Base-by-base conservation (phyloP, 139 green algal species). In the Tetradesmus obliquus region DNA sequence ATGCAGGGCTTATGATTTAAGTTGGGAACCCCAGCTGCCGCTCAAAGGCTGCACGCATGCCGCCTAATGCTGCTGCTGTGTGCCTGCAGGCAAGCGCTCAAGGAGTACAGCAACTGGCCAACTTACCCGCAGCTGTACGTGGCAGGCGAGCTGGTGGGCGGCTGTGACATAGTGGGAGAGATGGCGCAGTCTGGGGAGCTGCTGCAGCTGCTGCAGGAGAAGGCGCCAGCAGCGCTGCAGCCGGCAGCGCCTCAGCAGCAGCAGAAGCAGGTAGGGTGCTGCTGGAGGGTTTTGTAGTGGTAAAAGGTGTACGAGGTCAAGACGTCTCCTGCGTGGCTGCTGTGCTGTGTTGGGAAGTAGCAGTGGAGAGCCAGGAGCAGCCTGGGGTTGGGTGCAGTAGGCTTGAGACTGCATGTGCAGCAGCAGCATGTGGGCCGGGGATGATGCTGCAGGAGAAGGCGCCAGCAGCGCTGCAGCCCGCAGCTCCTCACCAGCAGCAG, bases 41-140 rank as follows among this genome's bases (percentile, higher is more conserved):
- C 32, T 45, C 32, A 12, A 20, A 12, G 62, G 62, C 62, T 72
- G 62, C 62, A 20, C 13, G 62, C 62, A 20, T 72, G 62, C 62
- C 10, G 62, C 13, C 12, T 72, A 20, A 15, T 45, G 32, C 72
- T 81, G 72, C 72, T 81, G 17, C 15, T 58, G 10, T 69, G 15
- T 71, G 13, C 3, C 15, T 98, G 55, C 24, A 94, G 97, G 66
- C 93, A 98, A 88, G 97, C 96, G 0, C 91, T 99, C 24, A 99
- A 99, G 93, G 94, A 94, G 54, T 97, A 95, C 86, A 95, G 89
- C 1, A 91, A 97, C 79, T 99, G 97, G 97, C 97, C 97, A 8
- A 99, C 97, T 8, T 99, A 97, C 91, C 97, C 97, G 20, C 97
- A 99, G 94, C 94, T 98, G 81, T 98, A 98, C 91, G 94, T 95